Percentiles rank a stretch among this genome's conserved stretches.
phyloP scores from a whole-genome alignment of 768 basidiomycete species.

The Mycena chlorophos region DNA sequence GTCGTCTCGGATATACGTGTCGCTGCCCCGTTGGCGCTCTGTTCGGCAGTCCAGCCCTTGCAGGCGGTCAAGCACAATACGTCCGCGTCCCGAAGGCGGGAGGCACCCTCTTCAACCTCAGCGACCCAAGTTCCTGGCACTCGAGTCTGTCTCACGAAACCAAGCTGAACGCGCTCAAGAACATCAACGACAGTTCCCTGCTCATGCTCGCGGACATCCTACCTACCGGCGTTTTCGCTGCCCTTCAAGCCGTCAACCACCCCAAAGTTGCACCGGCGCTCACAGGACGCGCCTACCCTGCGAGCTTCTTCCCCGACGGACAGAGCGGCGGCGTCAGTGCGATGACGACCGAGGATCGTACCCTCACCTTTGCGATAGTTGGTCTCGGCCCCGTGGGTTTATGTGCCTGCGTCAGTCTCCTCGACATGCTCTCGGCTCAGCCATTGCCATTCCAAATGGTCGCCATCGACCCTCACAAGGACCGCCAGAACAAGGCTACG shows the following conservation, averaged over 20 bases:
- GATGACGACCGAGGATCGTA: slow-evolving; percentile 47
- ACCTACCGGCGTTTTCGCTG: slow-evolving; percentile 79
- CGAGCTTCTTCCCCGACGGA: slow-evolving; percentile 34
- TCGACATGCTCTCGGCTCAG: slow-evolving; percentile 56
- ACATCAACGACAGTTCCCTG: slow-evolving; percentile 62
- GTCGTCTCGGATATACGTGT: slow-evolving; percentile 70
- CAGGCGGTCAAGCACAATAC: slow-evolving; percentile 80
- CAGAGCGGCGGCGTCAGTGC: slow-evolving; percentile 28
- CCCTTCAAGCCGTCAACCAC: slow-evolving; percentile 68
- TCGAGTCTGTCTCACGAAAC: slow-evolving; percentile 37
- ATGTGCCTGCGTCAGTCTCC: slow-evolving; percentile 62
- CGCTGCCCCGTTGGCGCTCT: slow-evolving; percentile 61
- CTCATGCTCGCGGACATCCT: slow-evolving; percentile 77
- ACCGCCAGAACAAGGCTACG: slow-evolving; percentile 59
- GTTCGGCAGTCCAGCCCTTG: slow-evolving; percentile 66
- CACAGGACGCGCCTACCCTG: slow-evolving; percentile 61
- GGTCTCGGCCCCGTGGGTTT: slow-evolving; percentile 82
- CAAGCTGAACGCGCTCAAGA: slow-evolving; percentile 39
- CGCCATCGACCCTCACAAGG: slow-evolving; percentile 61
- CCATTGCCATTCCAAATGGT: slow-evolving; percentile 55
- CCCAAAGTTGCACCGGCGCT: slow-evolving; percentile 66
- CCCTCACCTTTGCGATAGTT: slow-evolving; percentile 63
- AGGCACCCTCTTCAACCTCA: slow-evolving; percentile 70
- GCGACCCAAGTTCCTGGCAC: slow-evolving; percentile 47
- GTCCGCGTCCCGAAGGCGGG: slow-evolving; percentile 78